These are phyloP conservation scores for Cladorrhinum samala DNA, from an alignment of 495 filamentous ascomycete genomes.

Conservation along the genomic window DNA sequence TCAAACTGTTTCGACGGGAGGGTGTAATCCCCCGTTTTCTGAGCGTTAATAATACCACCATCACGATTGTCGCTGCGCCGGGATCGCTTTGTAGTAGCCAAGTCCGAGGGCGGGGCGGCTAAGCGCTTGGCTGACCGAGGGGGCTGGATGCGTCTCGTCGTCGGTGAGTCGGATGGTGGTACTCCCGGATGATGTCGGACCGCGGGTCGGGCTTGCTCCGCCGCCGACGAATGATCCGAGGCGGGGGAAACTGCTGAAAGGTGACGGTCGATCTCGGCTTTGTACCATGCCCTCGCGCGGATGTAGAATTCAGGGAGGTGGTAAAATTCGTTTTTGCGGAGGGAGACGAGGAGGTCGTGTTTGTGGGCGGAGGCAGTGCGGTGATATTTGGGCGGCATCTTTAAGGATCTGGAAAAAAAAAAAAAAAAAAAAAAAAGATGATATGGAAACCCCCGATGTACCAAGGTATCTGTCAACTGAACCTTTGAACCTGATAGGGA, in stretches of 20 bases:
- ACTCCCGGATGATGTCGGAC: too few relatives aligned
- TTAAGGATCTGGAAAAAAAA: background rate
- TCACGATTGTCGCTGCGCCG: too few relatives aligned
- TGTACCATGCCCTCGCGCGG: conserved; percentile 27
- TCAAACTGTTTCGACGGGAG: too few relatives aligned
- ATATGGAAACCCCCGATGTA: too few relatives aligned
- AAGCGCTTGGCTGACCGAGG: conserved; percentile 21
- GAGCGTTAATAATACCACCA: too few relatives aligned
- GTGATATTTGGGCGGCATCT: conserved; percentile 10
- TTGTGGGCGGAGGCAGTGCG: conserved; percentile 14
- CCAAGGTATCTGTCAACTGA: too few relatives aligned
- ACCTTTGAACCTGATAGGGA: too few relatives aligned
- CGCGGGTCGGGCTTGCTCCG: too few relatives aligned
- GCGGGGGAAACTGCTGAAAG: too few relatives aligned
- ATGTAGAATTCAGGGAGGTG: conserved; percentile 17
- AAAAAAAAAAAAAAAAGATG: too few relatives aligned
- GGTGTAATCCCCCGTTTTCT: too few relatives aligned
- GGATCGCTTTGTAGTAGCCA: background rate
- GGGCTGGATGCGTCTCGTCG: conserved; percentile 20
- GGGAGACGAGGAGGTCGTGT: conserved; percentile 18
- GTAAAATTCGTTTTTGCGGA: conserved; percentile 18
- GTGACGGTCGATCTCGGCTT: conserved; percentile 26
- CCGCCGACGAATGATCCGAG: too few relatives aligned
- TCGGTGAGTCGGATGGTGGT: background rate
- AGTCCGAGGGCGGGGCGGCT: background rate